Evolutionary conservation across 768 basidiomycete species (phyloP), one percentile per base, ranked within the genome.

Genomic region (Panellus pusillus): DNA sequence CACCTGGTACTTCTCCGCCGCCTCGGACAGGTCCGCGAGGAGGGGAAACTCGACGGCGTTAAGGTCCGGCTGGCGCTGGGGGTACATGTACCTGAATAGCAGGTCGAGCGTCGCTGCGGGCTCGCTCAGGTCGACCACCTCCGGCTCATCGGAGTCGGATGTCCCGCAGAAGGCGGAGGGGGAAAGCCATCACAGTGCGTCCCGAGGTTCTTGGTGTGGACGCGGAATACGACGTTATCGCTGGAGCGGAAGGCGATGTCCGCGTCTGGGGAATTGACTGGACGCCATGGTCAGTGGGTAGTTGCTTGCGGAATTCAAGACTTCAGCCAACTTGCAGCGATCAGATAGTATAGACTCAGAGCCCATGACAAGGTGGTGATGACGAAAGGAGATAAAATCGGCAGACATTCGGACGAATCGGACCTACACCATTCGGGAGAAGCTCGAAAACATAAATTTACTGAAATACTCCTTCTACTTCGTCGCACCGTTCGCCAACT

Each of bases 401-500:
- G n/a, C n/a, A n/a, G n/a, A n/a, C n/a, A n/a, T n/a, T n/a, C n/a
- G n/a, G n/a, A n/a, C n/a, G n/a, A n/a, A n/a, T n/a, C n/a, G n/a
- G n/a, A n/a, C n/a, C n/a, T n/a, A n/a, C n/a, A n/a, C n/a, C n/a
- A n/a, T n/a, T n/a, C n/a, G 24, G 24, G 24, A 24, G 24, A 24
- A 24, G 24, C 24, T 24, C 24, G 6, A 24, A 35, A 35, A 35
- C 32, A 35, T 35, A 35, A 3, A 35, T 35, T 11, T 7, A 35
- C 14, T 35, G 32, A 35, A 7, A 8, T 2, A 14, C 3, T 57
- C 42, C 50, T 44, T 8, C 52, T 56, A 70, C 57, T 70, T 70
- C 15, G 65, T 64, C 44, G 60, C 57, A 6, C 74, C 74, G 31
- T 62, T 68, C 19, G 63, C 72, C 49, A 68, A 69, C 46, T 71